Evolutionary conservation across 2,329 filamentous ascomycete genomes (phyloP), one percentile per base, ranked within the genome.

Genomic region (Juglanconis sp.): DNA sequence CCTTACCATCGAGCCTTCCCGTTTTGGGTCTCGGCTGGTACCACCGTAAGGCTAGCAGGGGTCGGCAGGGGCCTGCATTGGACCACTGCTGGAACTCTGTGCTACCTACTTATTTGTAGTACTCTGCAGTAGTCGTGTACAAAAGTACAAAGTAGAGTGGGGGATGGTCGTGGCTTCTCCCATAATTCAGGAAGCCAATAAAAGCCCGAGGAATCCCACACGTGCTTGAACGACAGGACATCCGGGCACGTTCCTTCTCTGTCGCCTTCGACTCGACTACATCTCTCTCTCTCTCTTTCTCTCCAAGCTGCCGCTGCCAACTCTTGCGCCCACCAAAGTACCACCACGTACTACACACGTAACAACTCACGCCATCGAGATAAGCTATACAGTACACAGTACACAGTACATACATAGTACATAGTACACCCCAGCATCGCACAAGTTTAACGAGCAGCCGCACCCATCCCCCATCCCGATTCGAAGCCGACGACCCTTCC

Each of bases 141-240:
- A 24, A 24, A 24, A 24, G 17, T 24, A 24, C 17, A 24, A 24
- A 24, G 17, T 24, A 24, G 17, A 24, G 17, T 24, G 17, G 17
- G 17, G 17, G 17, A 24, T 24, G 35, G 24, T 32, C 53, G 24
- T n/a, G 6, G 31, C n/a, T 57, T 51, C 46, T 46, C 55, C 55
- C 55, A 51, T 50, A 51, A 34, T 57, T 36, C 40, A 30, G 17
- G 38, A 32, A 30, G 44, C 53, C 53, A 56, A 56, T 56, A 17
- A 56, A 32, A 56, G 7, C 17, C 10, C 44, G 34, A 30, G 46
- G 38, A 32, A 10, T 7, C 53, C 5, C 46, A 40, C 53, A 56
- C 53, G 53, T 56, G 53, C 53, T 13, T 15, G 36, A 48, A 56
- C 24, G 53, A 56, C 44, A 56, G 53, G 53, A 56, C 53, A 31